Base-by-base conservation (phyloP, 441 rosid species). In the Geranium incanum region DNA sequence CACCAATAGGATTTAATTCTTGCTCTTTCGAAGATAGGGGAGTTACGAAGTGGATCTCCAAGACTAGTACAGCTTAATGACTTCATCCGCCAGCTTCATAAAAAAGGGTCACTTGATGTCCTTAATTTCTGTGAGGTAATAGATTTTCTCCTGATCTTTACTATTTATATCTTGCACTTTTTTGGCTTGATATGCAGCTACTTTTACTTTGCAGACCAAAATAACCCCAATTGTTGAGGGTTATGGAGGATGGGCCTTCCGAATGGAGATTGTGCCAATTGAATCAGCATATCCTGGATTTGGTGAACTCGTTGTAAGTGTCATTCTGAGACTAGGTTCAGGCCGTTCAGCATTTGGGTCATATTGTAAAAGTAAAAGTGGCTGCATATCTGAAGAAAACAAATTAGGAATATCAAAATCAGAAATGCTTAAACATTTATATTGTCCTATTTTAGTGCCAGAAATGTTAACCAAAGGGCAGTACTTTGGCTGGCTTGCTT, bases 221-320 rank as follows among this genome's bases (percentile, higher is more conserved):
- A 95, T 95, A 69, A 90, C 97, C 36, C 96, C 99, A 63, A 89
- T 95, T 11, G 99, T 95, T 70, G 98, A 92, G 86, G 98, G 98
- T 45, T 95, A 92, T 67, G 97, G 99, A 66, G 99, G 99, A 77
- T 92, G 97, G 97, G 99, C 99, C 65, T 84, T 90, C 19, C 86
- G 99, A 72, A 78, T 88, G 95, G 99, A 95, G 78, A 83, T 95
- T 36, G 99, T 92, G 64, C 88, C 99, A 23, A 88, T 90, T 9
- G 99, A 95, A 79, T 95, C 99, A 43, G 97, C 98, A 8, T 95
- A 90, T 77, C 98, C 99, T 76, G 97, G 99, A 81, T 95, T 86
- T 80, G 99, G 99, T 75, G 94, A 92, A 75, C 86, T 92, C 69
- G 87, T 95, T 73, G 97, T 95, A 84, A 86, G 99, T 86, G 55